Percentiles rank a stretch among this genome's conserved stretches.
Conservation (phyloP, 2,329 filamentous ascomycete species). For the Albifimbria verrucaria region DNA sequence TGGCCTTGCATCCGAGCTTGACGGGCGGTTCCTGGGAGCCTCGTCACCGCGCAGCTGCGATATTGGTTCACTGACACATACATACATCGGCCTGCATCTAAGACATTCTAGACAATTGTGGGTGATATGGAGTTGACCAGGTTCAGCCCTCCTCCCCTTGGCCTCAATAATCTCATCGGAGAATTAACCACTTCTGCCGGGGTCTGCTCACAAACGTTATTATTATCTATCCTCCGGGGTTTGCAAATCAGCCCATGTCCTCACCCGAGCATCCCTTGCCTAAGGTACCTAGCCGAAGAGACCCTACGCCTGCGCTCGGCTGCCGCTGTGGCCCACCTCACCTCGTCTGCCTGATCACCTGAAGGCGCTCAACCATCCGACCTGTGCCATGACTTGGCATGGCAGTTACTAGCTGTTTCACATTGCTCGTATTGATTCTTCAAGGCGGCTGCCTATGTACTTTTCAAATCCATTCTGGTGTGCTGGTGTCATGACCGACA, state of each 20-base stretch:
- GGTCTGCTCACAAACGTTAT: neutral
- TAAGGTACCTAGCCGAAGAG: too few relatives aligned
- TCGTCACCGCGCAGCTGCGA: neutral
- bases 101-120: neutral
- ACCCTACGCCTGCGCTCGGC: too few relatives aligned
- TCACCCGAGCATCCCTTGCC: too few relatives aligned
- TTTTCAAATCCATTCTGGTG: slow-evolving; percentile 24
- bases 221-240: too few relatives aligned
- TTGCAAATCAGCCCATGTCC: too few relatives aligned
- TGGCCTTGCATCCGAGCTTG: neutral
- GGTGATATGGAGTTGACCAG: neutral
- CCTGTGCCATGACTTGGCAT: too few relatives aligned
- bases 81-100: too few relatives aligned
- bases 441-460: slow-evolving; percentile 19
- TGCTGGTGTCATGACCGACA: slow-evolving; percentile 25
- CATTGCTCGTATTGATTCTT: too few relatives aligned
- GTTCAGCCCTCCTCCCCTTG: neutral
- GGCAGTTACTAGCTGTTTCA: too few relatives aligned
- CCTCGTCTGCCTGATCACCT: too few relatives aligned
- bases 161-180: neutral
- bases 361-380: too few relatives aligned
- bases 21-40: neutral
- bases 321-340: too few relatives aligned
- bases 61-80: neutral
- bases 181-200: neutral